Evolutionary conservation across 768 basidiomycete genomes (phyloP), one percentile per base, ranked within the genome.

Genomic region (Leucocoprinus birnbaumii): DNA sequence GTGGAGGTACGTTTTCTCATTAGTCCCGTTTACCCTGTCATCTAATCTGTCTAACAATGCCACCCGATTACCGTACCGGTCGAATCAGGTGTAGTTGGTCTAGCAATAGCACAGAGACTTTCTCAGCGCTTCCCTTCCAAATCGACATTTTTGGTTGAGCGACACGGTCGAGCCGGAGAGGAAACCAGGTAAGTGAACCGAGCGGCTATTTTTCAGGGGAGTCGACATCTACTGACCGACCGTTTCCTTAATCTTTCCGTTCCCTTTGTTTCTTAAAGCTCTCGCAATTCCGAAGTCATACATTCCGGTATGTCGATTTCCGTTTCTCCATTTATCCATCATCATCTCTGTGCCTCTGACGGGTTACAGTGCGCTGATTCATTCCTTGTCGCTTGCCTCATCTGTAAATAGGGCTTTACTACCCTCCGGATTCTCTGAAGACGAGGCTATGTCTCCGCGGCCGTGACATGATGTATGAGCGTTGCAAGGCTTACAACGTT

Each of bases 261-360:
- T 34, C 31, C 25, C 34, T 53, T 35, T 34, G 11, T 43, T 45
- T 16, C 13, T 53, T 19, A 42, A n/a, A 94, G 94, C 67, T 94
- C 91, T 38, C 83, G 95, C 14, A 97, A 96, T 67, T 95, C 94
- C 0, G 95, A 97, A 65, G 95, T 98, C 21, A 89, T 98, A 24
- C 95, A 98, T 72, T 87, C 91, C 57, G 94, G 90, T 85, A 64
- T 41, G 65, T 57, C 46, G 45, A 26, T 26, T 3, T 47, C 21
- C 13, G 27, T 21, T 26, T 16, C 54, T 48, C 47, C 47, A 48
- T 48, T 54, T 38, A 25, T 48, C 13, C 24, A 38, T 21, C 6
- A 11, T 38, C 27, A 2, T 50, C 46, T 43, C 24, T 45, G 14
- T 19, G 14, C n/a, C n/a, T 7, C 43, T 19, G 21, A 22, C 13